Evolutionary conservation across 108 stramenopile species (phyloP).

Genomic region (Pseudonitzschia multiseries): DNA sequence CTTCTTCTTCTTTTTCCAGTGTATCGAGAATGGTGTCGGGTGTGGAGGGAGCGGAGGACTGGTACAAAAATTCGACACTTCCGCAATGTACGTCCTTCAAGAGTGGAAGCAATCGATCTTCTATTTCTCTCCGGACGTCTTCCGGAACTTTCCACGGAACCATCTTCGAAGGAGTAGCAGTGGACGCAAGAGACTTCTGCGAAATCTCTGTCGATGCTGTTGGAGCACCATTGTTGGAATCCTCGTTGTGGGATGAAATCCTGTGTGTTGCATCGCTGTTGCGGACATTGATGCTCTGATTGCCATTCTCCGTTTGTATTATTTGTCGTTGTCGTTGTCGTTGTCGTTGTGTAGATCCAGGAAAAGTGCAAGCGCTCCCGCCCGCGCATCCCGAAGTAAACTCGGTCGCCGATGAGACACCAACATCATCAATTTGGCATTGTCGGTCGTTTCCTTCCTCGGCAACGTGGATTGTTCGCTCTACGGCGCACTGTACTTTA

Average conservation of each 20-base stretch:
- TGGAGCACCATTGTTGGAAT: slow-evolving; percentile 8
- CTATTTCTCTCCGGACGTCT: slow-evolving; percentile 37
- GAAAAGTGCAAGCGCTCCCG: neutral
- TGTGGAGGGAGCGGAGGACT: neutral
- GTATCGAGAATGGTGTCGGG: neutral
- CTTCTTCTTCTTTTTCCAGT: neutral
- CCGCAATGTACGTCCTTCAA: slow-evolving; percentile 39
- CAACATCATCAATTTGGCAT: slow-evolving; percentile 7
- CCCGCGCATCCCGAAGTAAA: slow-evolving; percentile 39
- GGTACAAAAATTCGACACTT: slow-evolving; percentile 41
- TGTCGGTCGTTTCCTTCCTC: neutral
- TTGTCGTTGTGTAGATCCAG: neutral
- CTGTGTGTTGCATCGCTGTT: too few species aligned
- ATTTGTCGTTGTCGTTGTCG: neutral
- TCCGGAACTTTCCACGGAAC: slow-evolving; percentile 26
- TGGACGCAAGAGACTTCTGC: neutral
- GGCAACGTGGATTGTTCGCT: slow-evolving; percentile 8
- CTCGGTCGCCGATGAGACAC: neutral
- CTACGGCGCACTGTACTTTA: slow-evolving; percentile 41
- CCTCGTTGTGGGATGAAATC: too few species aligned
- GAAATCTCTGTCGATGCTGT: too few species aligned
- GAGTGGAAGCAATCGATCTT: slow-evolving; percentile 26
- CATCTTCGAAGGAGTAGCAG: slow-evolving; percentile 9
- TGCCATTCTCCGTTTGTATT: neutral
- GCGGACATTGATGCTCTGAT: too few species aligned